Conservation (phyloP, 306 rosid genomes). For the Pterocarpus macrocarpus region DNA sequence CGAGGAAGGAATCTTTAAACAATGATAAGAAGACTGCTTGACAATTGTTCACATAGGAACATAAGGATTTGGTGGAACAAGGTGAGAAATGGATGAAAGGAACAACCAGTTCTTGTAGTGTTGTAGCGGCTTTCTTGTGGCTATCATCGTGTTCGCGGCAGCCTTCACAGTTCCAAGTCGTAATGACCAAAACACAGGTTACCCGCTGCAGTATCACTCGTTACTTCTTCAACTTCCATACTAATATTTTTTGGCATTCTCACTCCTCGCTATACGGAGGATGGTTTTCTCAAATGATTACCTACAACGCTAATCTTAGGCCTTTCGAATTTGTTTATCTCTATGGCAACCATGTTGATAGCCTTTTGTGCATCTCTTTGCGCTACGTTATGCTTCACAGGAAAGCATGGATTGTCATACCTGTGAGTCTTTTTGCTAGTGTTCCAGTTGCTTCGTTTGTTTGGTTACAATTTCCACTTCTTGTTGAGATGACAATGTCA, state of each 20-base stretch:
- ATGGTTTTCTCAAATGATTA: conserved; percentile 23
- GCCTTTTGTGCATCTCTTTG: conserved; percentile 7
- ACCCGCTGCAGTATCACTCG: conserved; percentile 7
- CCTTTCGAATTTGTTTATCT: neutral
- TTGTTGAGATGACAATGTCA: neutral
- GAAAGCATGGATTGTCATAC: neutral
- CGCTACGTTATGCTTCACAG: neutral
- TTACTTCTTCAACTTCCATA: conserved; percentile 3
- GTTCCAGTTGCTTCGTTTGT: neutral
- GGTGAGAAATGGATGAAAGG: conserved; percentile 36
- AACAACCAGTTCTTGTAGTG: neutral
- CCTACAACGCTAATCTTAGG: conserved; percentile 6
- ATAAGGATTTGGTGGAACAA: neutral
- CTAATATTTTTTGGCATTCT: neutral
- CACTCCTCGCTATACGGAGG: neutral
- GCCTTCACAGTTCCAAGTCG: conserved; percentile 21
- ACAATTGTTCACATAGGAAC: neutral
- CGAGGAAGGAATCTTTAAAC: neutral
- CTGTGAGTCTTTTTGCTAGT: neutral
- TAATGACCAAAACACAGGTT: neutral
- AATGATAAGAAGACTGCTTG: neutral
- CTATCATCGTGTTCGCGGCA: neutral
- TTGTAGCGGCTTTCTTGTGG: conserved; percentile 4
- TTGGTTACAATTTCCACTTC: neutral
- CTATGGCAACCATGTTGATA: conserved; percentile 14